Base-by-base conservation (phyloP, 2,329 filamentous ascomycete genomes). In the Nothophoma quercina region DNA sequence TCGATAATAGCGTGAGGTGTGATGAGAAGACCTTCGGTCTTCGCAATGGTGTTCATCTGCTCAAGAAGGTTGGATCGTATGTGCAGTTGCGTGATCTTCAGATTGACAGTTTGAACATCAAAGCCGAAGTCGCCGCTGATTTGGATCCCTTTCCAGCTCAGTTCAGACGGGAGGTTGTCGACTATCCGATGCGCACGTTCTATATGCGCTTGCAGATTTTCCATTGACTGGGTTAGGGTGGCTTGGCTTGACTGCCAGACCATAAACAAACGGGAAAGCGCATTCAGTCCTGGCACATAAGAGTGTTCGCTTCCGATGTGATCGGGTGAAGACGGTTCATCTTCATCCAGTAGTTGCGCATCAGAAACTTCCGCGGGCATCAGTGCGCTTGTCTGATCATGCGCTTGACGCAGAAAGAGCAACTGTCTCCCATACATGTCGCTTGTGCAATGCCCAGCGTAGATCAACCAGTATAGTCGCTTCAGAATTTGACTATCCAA, bases 221-320 rank as follows among this genome's bases (percentile, higher is more conserved):
- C 44, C 44, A 62, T 58, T 2, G 51, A 55, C 21, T 63, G 53
- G 6, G 32, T 39, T 10, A 44, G 15, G 10, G 47, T 53, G 6
- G 59, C 46, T 48, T 62, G 61, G 35, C 61, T 64, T 7, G 59
- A 58, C n/a, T 62, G 59, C 61, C 61, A 64, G 15, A 62, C 42
- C 28, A 58, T 36, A 35, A 62, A 64, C 16, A 64, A 33, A 15
- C 56, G 40, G 4, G 61, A 55, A 9, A 64, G 56, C n/a, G 53
- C 59, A 23, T 62, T 60, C 15, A 64, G 35, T 4, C 59, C 61
- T 12, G 57, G 51, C n/a, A 64, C 38, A 28, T 62, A 64, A 5
- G 57, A 59, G 12, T 40, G 16, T 9, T 22, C 7, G 7, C 25
- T 18, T 4, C 34, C 42, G 2, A 29, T 28, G 12, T 33, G 41